A percentile compares a stretch with the other conserved stretches of the same genome.
Conservation (phyloP, 1,284 basidiomycete genomes). For the Boletellus deceptivus region DNA sequence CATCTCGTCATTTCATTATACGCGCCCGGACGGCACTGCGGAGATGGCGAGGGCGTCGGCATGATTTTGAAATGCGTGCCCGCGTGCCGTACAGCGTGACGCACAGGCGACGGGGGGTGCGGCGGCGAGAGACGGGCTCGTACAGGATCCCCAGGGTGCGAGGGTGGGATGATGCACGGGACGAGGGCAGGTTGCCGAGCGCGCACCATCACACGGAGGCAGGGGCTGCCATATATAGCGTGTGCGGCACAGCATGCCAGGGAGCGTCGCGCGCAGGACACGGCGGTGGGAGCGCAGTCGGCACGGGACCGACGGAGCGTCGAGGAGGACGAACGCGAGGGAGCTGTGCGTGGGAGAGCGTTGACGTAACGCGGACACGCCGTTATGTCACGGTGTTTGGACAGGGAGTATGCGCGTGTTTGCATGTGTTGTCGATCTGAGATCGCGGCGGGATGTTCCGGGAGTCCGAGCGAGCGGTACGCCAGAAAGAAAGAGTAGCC, state of each 20-base stretch:
- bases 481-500: constrained; percentile 37
- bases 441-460: constrained; percentile 36
- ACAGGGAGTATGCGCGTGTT: constrained; percentile 7
- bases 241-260: background rate
- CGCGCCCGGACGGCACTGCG: constrained; percentile 19
- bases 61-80: constrained; percentile 17
- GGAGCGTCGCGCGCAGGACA: too few species aligned
- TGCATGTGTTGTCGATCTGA: constrained; percentile 25
- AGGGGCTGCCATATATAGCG: constrained; percentile 9
- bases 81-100: constrained; percentile 13
- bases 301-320: background rate
- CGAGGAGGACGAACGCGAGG: constrained; percentile 4
- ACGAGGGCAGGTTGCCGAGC: too few species aligned
- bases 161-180: too few species aligned
- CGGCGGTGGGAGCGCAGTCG: constrained; percentile 18
- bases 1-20: constrained; percentile 31
- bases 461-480: constrained; percentile 31
- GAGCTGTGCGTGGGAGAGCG: constrained; percentile 34
- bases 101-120: constrained; percentile 15
- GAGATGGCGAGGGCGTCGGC: constrained; percentile 20
- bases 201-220: too few species aligned
- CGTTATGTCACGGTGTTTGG: constrained; percentile 35
- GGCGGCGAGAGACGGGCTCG: too few species aligned
- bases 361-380: constrained; percentile 36
- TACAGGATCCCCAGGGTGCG: too few species aligned